phyloP scores from a whole-genome alignment of 2,329 filamentous ascomycete genomes.

The Magnaporthiopsis rhizophila region DNA sequence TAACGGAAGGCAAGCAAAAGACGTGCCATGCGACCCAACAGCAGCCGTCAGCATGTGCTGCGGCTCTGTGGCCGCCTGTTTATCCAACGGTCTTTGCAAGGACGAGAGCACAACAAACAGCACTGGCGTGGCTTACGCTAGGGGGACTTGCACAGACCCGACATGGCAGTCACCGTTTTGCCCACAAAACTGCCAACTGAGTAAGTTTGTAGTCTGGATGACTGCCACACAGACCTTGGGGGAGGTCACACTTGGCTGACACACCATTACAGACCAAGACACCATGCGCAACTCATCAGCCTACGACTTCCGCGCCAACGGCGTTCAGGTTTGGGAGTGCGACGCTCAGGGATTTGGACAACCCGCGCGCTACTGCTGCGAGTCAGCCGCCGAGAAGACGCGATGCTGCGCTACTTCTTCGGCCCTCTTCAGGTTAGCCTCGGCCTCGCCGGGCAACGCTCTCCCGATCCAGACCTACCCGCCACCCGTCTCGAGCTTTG shows the following conservation, averaged over 20 bases:
- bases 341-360: slow-evolving; percentile 10
- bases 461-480: slow-evolving; percentile 11
- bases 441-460: slow-evolving; percentile 12
- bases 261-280: slow-evolving; percentile 9
- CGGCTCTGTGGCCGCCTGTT: slow-evolving; percentile 7
- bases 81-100: slow-evolving; percentile 12
- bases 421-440: slow-evolving; percentile 11
- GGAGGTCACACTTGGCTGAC: slow-evolving; percentile 2
- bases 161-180: slow-evolving; percentile 24
- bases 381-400: slow-evolving; percentile 12
- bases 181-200: slow-evolving; percentile 33
- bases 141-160: slow-evolving; percentile 12
- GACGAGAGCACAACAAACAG: slow-evolving; percentile 8
- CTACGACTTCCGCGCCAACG: slow-evolving; percentile 11
- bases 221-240: background rate
- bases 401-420: slow-evolving; percentile 11
- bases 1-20: slow-evolving; percentile 16
- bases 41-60: slow-evolving; percentile 15
- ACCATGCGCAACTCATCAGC: slow-evolving; percentile 8
- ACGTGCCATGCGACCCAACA: slow-evolving; percentile 12
- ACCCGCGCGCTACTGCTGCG: slow-evolving; percentile 13
- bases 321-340: slow-evolving; percentile 14
- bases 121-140: slow-evolving; percentile 10
- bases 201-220: slow-evolving; percentile 1
- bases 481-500: background rate